Percentiles rank a stretch among this genome's conserved stretches.
Evolutionary conservation across 257 asterid species (phyloP).

Genomic region (Parsonsia alboflavescens): DNA sequence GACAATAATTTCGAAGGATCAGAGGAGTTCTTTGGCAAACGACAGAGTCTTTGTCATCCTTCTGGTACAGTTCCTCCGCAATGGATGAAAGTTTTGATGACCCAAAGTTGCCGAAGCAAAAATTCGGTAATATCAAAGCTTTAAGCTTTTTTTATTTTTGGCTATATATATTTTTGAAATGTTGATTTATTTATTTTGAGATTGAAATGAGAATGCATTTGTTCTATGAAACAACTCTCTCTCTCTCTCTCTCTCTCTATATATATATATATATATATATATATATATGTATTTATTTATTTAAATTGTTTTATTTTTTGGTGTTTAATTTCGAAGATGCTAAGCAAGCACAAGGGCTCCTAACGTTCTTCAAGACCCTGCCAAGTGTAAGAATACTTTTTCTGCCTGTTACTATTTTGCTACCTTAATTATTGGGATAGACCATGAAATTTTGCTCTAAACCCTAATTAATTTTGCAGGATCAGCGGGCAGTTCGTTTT

Average conservation of each 20-base stretch:
- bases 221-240: too few species aligned
- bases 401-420: not conserved
- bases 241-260: not conserved
- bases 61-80: not conserved
- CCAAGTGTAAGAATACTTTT: slow-evolving; percentile 44
- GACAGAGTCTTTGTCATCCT: not conserved
- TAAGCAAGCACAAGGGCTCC: slow-evolving; percentile 96
- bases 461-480: slow-evolving; percentile 46
- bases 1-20: not conserved
- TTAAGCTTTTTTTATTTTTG: slow-evolving; percentile 10
- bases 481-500: slow-evolving; percentile 76
- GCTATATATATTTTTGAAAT: not conserved
- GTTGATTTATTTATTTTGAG: not conserved
- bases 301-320: slow-evolving; percentile 7
- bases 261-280: too few species aligned
- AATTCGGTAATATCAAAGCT: slow-evolving; percentile 55
- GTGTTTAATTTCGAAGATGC: slow-evolving; percentile 50
- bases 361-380: slow-evolving; percentile 75
- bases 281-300: too few species aligned
- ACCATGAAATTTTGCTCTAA: not conserved
- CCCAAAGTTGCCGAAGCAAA: slow-evolving; percentile 83
- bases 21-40: not conserved
- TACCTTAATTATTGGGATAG: not conserved
- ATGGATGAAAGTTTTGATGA: slow-evolving; percentile 62
- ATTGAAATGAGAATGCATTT: not conserved